These are phyloP conservation scores for Warburgia ugandensis DNA, from an alignment of 164 flowering plant genomes.

Conservation along the genomic window DNA sequence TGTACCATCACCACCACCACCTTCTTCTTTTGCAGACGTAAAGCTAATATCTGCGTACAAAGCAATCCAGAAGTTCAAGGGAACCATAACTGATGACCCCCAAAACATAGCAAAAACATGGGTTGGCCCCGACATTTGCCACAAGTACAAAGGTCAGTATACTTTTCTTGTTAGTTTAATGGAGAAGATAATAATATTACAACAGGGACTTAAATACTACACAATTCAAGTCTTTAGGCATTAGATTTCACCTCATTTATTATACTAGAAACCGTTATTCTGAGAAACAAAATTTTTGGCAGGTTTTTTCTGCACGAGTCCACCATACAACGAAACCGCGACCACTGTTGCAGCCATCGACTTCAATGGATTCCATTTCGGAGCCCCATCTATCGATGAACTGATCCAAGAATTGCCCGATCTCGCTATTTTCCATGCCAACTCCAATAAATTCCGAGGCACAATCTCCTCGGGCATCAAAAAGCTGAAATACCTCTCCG, in stretches of 20 bases:
- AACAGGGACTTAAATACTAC: too few species aligned
- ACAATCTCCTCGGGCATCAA: conserved; percentile 6
- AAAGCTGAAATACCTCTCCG: conserved; percentile 26
- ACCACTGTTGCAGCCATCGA: conserved; percentile 4
- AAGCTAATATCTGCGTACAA: background rate
- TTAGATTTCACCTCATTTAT: too few species aligned
- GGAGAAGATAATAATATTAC: too few species aligned
- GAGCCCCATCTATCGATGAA: background rate
- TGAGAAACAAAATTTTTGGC: too few species aligned
- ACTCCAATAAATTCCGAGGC: conserved; percentile 34
- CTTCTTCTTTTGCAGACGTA: too few species aligned
- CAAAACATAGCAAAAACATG: background rate
- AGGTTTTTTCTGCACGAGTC: background rate
- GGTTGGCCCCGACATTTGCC: background rate
- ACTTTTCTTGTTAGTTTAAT: too few species aligned
- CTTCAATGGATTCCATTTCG: conserved; percentile 1
- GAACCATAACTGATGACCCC: background rate
- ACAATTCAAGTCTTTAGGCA: too few species aligned
- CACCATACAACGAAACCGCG: background rate
- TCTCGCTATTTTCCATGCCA: conserved; percentile 35
- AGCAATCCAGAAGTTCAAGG: background rate
- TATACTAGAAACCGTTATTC: too few species aligned
- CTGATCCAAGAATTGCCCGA: background rate
- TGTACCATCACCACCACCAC: background rate
- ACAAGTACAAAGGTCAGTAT: conserved; percentile 2